Percentiles rank a stretch among this genome's conserved stretches.
Conservation (phyloP, 2,329 filamentous ascomycete genomes). For the Zymoseptoria brevis region DNA sequence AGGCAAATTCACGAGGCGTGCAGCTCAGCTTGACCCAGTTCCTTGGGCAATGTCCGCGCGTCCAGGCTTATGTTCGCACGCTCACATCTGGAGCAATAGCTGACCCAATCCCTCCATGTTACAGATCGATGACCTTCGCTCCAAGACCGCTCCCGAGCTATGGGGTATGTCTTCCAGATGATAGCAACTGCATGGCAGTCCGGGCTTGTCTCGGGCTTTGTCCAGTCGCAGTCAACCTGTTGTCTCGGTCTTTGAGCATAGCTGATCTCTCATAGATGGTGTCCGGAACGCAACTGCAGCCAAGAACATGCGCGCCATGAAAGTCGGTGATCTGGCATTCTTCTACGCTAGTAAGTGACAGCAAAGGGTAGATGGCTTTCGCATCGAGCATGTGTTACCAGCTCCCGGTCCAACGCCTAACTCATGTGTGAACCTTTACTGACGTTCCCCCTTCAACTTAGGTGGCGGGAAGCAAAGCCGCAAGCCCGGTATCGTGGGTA, state of each 20-base stretch:
- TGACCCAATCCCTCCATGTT: too few species aligned
- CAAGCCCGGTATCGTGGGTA: conserved; percentile 67
- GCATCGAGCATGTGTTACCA: too few species aligned
- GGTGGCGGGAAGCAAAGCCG: conserved; percentile 65
- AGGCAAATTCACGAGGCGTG: too few species aligned
- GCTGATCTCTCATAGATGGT: background rate
- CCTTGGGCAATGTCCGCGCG: too few species aligned
- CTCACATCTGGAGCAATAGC: too few species aligned
- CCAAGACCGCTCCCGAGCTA: conserved; percentile 66
- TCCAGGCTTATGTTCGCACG: too few species aligned
- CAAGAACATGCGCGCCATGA: conserved; percentile 89
- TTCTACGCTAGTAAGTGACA: conserved; percentile 70
- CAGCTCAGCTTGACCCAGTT: too few species aligned
- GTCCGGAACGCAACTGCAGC: conserved; percentile 53
- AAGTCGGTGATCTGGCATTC: conserved; percentile 82
- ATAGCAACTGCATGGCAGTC: background rate
- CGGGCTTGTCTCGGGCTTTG: background rate
- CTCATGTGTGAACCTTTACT: background rate
- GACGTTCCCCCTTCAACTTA: conserved; percentile 97
- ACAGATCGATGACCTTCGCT: conserved; percentile 71
- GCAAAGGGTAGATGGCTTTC: too few species aligned
- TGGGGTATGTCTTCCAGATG: conserved; percentile 66
- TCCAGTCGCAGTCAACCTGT: background rate
- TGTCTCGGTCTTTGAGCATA: background rate
- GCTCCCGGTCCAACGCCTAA: too few species aligned